Base-by-base conservation (phyloP, 106 monocot species). In the Iris macrosiphon region DNA sequence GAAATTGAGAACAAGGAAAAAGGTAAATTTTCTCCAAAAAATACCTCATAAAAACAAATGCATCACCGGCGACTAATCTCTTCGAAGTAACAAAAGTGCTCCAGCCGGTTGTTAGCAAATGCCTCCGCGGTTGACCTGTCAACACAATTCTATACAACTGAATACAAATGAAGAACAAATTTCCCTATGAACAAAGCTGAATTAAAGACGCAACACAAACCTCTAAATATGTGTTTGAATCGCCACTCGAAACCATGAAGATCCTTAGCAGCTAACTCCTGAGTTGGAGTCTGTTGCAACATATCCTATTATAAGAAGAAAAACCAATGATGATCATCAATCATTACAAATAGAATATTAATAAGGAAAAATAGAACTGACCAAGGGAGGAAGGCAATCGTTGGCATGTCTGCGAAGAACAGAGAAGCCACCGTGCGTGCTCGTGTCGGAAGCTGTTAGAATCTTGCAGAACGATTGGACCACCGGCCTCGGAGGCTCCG, bases 341-440 rank as follows among this genome's bases (percentile, higher is more conserved):
- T 31, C 1, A 20, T 20, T 40, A 35, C 12, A 38, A 53, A 7
- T n/a, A n/a, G n/a, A n/a, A n/a, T n/a, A n/a, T n/a, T n/a, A 5
- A 28, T 14, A 0, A 27, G 2, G 25, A 37, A 66, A 8, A 9
- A 16, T 31, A 11, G 0, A 52, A 56, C 81, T 48, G 39, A 81
- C 86, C 37, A 87, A 71, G 22, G 67, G 87, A 31, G 87, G 87
- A 30, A 88, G 75, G 29, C 87, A 88, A 24, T 88, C 87, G 31
- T 68, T 82, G 24, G 87, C 87, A 60, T 88, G 87, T 14, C 78
- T 55, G 0, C 87, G 59, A 4, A 88, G 72, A 69, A 88, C 87
- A 14, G 87, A 88, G 74, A 88, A 88, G 11, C 87, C 87, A 13
- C 87, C 87, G 72, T 88, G 87, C 25, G 87, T 88, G 64, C 87